Evolutionary conservation across 78 protist species (phyloP).

Genomic region (Emiliania huxleyi): DNA sequence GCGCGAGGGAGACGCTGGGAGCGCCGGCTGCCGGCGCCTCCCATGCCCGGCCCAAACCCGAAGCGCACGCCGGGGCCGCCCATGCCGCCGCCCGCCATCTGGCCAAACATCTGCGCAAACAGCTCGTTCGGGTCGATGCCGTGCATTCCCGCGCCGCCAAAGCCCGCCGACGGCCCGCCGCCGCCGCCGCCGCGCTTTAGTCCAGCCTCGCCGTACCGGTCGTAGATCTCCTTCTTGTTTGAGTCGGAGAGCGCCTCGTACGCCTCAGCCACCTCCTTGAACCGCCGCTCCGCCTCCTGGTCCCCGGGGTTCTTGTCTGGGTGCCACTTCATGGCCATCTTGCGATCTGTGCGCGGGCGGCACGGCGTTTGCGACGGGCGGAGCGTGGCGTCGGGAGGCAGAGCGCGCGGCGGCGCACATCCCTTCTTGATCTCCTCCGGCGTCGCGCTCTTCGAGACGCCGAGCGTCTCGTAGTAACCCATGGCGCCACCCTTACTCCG

Average conservation of each 20-base stretch:
- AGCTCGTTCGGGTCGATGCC: not conserved
- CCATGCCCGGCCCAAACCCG: not conserved
- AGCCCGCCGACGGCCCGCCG: no score
- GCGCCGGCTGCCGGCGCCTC: no score
- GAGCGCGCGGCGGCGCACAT: no score
- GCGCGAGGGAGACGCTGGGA: no score
- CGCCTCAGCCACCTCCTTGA: conserved; percentile 58
- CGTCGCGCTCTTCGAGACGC: no score
- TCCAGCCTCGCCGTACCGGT: conserved; percentile 52
- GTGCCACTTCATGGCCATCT: conserved; percentile 55
- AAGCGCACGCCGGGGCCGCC: not conserved
- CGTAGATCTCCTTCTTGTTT: conserved; percentile 52
- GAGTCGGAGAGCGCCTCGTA: conserved; percentile 60
- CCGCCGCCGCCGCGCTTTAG: conserved; percentile 30
- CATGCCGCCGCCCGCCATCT: no score
- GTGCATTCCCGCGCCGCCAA: not conserved
- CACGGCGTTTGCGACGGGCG: no score
- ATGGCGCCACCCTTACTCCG: no score
- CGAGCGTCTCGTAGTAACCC: no score
- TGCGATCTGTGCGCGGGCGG: not conserved
- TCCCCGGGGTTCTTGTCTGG: no score
- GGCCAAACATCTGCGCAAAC: not conserved
- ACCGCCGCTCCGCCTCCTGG: conserved; percentile 42
- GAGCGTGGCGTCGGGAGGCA: no score
- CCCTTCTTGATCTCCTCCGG: not conserved